Evolutionary conservation across 2,329 filamentous ascomycete species (phyloP).

Genomic region (Fusarium nurragi): DNA sequence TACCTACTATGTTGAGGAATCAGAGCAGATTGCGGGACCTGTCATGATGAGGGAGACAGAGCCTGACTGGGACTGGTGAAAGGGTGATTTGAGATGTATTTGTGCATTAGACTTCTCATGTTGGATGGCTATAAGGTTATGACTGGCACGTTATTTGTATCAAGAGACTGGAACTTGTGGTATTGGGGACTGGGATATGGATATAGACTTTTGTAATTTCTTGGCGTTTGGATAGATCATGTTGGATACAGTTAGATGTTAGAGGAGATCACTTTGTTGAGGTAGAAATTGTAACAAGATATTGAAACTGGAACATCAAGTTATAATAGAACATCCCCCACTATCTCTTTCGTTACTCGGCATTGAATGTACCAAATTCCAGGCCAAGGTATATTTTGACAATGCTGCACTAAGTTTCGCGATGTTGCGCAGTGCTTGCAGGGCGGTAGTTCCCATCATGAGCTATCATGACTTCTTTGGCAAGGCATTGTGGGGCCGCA

Average conservation of each 20-base stretch:
- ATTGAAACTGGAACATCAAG: no score
- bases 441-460: conserved; percentile 1
- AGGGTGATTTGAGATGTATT: background rate
- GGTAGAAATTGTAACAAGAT: background rate
- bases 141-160: background rate
- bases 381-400: background rate
- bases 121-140: background rate
- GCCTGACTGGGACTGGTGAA: conserved; percentile 52
- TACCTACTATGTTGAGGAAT: conserved; percentile 54
- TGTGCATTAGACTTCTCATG: background rate
- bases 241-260: background rate
- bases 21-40: conserved; percentile 55
- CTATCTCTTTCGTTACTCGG: background rate
- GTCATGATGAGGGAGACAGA: conserved; percentile 55
- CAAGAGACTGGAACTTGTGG: background rate
- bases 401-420: background rate
- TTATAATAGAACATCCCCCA: no score
- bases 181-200: background rate
- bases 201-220: background rate
- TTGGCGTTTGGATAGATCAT: conserved; percentile 12
- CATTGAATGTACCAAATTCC: background rate
- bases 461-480: conserved; percentile 21
- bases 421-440: background rate
- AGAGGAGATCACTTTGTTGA: background rate
- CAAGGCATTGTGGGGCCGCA: conserved; percentile 2